Base-by-base conservation (phyloP, 73 alveolate species). In the Blepharisma stoltei region DNA sequence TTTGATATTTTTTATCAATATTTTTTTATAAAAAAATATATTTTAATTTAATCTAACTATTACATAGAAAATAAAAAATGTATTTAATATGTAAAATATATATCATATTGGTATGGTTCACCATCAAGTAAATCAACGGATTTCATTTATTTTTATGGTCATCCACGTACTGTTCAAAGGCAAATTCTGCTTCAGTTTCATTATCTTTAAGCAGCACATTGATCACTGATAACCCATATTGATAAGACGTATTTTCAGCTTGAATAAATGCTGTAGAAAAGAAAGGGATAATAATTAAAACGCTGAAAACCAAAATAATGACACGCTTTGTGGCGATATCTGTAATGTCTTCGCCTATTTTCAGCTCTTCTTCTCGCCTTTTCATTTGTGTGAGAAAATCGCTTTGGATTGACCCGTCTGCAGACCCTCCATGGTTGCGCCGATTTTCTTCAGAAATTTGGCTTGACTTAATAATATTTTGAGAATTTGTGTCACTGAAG, bases 281-380 rank as follows among this genome's bases (percentile, higher is more conserved):
- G 23, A 81, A 67, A 6, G 94, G 90, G 6, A 83, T 80, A 1
- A 81, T 44, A 41, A 92, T 46, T 45, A 92, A 70, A 88, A 89
- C 90, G 32, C 84, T 81, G 25, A 92, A 83, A 6, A 92, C 93
- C 41, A 92, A 81, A 14, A 92, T 65, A 27, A 92, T 87, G 49
- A 92, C 94, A 80, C 94, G 82, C 71, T 89, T 88, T 14, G 95
- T 89, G 41, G 95, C 89, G 60, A 77, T 77, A 20, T 92, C 92
- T 45, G 94, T 81, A 23, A 92, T 77, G 54, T 89, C 79, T 80
- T 89, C 88, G 46, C 98, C 95, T 45, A 92, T 90, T 81, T 89
- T 89, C 55, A 32, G 3, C 3, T 32, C 41, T 32, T 32, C 41
- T 32, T 32, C 41, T 32, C 41, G 41, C 41, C 41, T 32, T 32